Evolutionary conservation across 768 basidiomycete species (phyloP).

Genomic region (Panaeolus cyanescens): DNA sequence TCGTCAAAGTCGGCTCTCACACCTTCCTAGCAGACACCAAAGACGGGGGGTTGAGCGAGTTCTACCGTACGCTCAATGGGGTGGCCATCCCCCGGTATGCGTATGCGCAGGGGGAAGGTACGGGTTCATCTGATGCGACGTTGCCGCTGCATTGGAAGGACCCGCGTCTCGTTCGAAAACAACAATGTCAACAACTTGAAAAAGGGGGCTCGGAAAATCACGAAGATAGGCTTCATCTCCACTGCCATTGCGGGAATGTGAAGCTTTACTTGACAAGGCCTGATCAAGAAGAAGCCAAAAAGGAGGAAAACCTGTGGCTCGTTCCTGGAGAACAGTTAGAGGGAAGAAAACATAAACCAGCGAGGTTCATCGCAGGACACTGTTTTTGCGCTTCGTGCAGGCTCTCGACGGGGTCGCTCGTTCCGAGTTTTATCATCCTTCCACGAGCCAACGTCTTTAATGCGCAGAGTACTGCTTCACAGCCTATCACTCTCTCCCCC

Average conservation of each 20-base stretch:
- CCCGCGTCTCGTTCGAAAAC: too few species aligned
- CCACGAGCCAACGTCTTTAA: constrained; percentile 20
- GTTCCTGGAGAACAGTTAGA: constrained; percentile 12
- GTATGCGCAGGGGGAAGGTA: too few species aligned
- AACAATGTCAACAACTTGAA: too few species aligned
- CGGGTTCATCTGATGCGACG: too few species aligned
- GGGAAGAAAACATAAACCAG: constrained; percentile 3
- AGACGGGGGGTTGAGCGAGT: constrained; percentile 3
- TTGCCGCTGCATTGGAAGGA: too few species aligned
- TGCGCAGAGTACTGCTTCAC: neutral
- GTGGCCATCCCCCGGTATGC: constrained; percentile 17
- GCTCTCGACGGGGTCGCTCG: constrained; percentile 16
- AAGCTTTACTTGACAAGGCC: constrained; percentile 13
- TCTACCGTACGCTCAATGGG: constrained; percentile 11
- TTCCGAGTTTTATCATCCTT: constrained; percentile 19
- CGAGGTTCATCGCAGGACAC: constrained; percentile 16
- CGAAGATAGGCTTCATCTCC: constrained; percentile 2
- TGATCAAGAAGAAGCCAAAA: constrained; percentile 17
- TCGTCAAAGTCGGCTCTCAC: constrained; percentile 9
- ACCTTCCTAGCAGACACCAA: constrained; percentile 15
- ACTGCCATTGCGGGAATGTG: constrained; percentile 18
- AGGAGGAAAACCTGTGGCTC: constrained; percentile 27
- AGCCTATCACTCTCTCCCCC: constrained; percentile 7
- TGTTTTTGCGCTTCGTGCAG: constrained; percentile 20
- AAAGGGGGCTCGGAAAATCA: too few species aligned